Evolutionary conservation across 225 moss, liverwort and hornwort genomes (phyloP).

Genomic region (Neckera pumila): DNA sequence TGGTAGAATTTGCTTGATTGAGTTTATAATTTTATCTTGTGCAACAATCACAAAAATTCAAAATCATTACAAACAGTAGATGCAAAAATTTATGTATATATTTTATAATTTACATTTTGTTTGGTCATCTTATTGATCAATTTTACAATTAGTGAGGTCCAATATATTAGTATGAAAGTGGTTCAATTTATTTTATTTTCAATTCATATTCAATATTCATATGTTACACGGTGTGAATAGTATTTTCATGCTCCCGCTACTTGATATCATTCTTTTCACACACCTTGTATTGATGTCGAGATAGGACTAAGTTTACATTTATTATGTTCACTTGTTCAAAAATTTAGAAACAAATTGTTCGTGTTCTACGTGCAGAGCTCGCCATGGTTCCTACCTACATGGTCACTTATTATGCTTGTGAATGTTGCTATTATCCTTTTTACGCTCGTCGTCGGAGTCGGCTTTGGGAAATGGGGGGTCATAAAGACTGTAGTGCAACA

Average conservation of each 20-base stretch:
- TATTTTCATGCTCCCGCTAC: background rate
- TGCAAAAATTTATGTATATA: background rate
- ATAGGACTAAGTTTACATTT: background rate
- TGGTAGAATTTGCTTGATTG: background rate
- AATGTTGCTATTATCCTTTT: slow-evolving; percentile 26
- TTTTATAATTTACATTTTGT: background rate
- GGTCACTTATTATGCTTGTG: slow-evolving; percentile 16
- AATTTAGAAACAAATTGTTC: background rate
- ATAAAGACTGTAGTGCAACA: slow-evolving; percentile 37
- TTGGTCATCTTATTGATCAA: background rate
- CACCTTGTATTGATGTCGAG: background rate
- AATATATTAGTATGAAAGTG: background rate
- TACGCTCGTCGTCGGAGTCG: slow-evolving; percentile 30
- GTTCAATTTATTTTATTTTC: background rate
- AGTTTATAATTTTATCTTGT: background rate
- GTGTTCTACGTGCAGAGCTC: slow-evolving; percentile 24
- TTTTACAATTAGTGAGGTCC: background rate
- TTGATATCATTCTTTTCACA: background rate
- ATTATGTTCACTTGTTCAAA: background rate
- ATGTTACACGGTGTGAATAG: background rate
- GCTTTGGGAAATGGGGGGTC: slow-evolving; percentile 55
- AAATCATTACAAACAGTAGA: background rate
- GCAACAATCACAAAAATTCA: background rate
- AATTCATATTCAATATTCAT: background rate
- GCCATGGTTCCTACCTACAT: slow-evolving; percentile 29